phyloP scores from a whole-genome alignment of 441 rosid species.

The Euphorbia schlechtendalii region DNA sequence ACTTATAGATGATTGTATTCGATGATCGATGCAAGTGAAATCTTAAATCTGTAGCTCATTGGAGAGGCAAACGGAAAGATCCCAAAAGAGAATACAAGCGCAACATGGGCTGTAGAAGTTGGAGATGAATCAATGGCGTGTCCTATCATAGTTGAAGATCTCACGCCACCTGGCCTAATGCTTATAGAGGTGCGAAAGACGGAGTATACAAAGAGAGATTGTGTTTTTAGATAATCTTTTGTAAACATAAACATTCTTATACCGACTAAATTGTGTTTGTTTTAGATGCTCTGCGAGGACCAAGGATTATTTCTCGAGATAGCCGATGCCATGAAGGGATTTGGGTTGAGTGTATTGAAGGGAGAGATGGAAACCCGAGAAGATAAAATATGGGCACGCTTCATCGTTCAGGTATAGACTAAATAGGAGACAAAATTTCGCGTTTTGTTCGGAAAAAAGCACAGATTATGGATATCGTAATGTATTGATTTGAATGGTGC shows the following conservation, averaged over 20 bases:
- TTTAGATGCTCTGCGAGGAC: slow-evolving; percentile 78
- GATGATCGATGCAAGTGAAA: too few species aligned
- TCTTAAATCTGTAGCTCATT: slow-evolving; percentile 47
- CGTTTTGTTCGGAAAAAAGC: neutral
- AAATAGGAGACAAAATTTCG: too few species aligned
- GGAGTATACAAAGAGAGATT: neutral
- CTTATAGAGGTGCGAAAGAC: slow-evolving; percentile 59
- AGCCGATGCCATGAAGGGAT: slow-evolving; percentile 58
- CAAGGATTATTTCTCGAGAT: slow-evolving; percentile 75
- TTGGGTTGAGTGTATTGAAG: slow-evolving; percentile 69
- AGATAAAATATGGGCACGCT: slow-evolving; percentile 67
- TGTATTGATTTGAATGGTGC: slow-evolving; percentile 22
- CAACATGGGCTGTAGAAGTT: slow-evolving; percentile 83
- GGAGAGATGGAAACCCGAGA: slow-evolving; percentile 69
- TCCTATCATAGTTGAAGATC: slow-evolving; percentile 82
- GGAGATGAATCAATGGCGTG: slow-evolving; percentile 54
- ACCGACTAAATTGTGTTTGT: neutral
- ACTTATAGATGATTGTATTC: too few species aligned
- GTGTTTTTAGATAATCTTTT: too few species aligned
- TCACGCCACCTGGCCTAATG: slow-evolving; percentile 65
- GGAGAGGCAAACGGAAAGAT: slow-evolving; percentile 31
- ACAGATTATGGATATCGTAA: slow-evolving; percentile 5
- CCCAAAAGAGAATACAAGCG: slow-evolving; percentile 32
- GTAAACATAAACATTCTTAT: neutral
- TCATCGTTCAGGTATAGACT: slow-evolving; percentile 68